These are phyloP conservation scores for Ustilago loliicola DNA, from an alignment of 1,284 basidiomycete species.

Conservation along the genomic window DNA sequence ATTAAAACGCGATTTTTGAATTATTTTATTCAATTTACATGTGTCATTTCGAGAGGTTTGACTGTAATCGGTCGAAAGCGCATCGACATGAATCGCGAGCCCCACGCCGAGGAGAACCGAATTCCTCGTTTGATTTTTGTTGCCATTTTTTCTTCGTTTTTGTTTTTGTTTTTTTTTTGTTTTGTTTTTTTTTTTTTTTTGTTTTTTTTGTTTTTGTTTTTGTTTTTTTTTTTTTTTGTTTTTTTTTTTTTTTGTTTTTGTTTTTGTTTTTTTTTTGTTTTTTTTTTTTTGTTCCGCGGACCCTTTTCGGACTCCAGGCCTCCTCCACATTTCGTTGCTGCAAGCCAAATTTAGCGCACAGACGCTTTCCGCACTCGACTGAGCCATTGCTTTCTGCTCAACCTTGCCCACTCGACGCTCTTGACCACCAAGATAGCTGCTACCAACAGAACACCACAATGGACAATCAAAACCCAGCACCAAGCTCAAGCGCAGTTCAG, in stretches of 20 bases:
- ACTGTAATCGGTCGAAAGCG: background rate
- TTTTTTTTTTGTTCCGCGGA: background rate
- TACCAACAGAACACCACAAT: background rate
- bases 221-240: background rate
- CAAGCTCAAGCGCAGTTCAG: background rate
- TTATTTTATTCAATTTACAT: no score
- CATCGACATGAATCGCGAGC: background rate
- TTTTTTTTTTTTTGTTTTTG: no score
- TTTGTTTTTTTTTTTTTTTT: background rate
- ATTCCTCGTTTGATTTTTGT: background rate
- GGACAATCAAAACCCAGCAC: background rate
- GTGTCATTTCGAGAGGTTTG: no score
- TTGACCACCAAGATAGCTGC: background rate
- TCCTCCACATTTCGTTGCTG: background rate
- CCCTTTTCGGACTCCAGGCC: background rate
- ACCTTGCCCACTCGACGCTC: background rate
- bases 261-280: background rate
- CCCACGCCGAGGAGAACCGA: background rate
- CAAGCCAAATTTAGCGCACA: slow-evolving; percentile 4
- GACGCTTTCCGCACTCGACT: background rate
- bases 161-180: background rate
- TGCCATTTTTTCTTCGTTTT: no score
- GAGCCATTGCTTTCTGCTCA: background rate
- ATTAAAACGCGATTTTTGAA: no score
- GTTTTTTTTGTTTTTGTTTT: no score